Percentiles rank a stretch among this genome's conserved stretches.
phyloP scores from a whole-genome alignment of 306 rosid genomes.

The Citrullus mucosospermus region DNA sequence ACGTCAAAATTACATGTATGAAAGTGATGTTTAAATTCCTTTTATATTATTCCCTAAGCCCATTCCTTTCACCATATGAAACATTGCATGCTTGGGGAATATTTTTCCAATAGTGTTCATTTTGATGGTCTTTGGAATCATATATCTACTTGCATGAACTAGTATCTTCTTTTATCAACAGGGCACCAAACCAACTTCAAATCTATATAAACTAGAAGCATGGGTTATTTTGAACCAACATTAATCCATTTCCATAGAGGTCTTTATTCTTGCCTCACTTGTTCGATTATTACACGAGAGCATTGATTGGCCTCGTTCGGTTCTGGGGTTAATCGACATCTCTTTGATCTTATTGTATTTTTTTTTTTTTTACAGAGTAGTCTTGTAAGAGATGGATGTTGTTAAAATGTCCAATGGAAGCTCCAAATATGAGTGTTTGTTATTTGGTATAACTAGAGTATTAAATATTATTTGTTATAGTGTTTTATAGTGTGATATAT shows the following conservation, averaged over 20 bases:
- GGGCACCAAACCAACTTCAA: background rate
- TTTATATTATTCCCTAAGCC: background rate
- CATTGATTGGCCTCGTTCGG: background rate
- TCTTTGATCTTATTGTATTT: background rate
- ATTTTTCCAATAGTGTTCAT: background rate
- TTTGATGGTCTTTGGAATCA: background rate
- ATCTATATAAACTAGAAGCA: background rate
- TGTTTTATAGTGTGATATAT: too few relatives aligned
- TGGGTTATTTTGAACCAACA: background rate
- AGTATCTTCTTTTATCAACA: background rate
- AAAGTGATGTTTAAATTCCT: background rate
- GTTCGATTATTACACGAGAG: background rate
- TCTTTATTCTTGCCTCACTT: background rate
- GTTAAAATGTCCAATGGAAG: constrained; percentile 13
- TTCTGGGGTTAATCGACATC: too few relatives aligned
- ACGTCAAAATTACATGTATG: background rate
- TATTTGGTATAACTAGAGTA: constrained; percentile 42
- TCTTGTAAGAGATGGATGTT: constrained; percentile 34
- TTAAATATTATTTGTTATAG: too few relatives aligned
- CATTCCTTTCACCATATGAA: background rate
- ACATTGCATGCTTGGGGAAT: background rate
- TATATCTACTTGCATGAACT: constrained; percentile 4
- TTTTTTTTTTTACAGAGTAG: constrained; percentile 16
- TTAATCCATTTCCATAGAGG: background rate
- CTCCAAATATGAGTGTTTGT: constrained; percentile 53